Base-by-base conservation (phyloP, 23 red algal species). In the Agarophyton chilense region DNA sequence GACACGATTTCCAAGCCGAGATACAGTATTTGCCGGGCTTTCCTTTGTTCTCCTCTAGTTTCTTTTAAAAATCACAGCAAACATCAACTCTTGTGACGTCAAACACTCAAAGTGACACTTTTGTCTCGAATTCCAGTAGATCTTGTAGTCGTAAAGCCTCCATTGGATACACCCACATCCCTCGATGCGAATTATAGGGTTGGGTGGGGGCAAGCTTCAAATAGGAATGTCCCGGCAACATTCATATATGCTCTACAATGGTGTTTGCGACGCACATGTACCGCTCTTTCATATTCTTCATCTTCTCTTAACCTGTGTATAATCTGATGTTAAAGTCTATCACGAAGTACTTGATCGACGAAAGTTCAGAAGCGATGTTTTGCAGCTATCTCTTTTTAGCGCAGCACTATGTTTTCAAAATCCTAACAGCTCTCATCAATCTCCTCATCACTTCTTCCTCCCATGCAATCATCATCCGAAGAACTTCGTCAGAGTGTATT, bases 361-460 rank as follows among this genome's bases (percentile, higher is more conserved):
- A 61, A 61, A 28, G 19, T 31, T 12, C 56, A 6, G 19, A 61
- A 7, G 19, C 28, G 5, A 31, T 61, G 19, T 17, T 61, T 61
- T 61, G 56, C 56, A 61, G 56, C 56, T n/a, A 61, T 61, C 56
- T 61, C 56, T 31, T 17, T 61, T 6, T 61, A 61, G 56, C 56
- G 56, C 56, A 17, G 19, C 19, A 61, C 19, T 31, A 61, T 10
- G 5, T 6, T n/a, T 61, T 61, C 56, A 17, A 6, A 61, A 8
- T 61, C 56, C 8, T 17, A 61, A 47, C 44, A 47, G 6, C 56
- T n/a, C 28, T 61, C 56, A 61, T 61, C 56, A 28, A 61, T 7
- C 8, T 61, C 56, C 19, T 22, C 56, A 7, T n/a, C 56, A 61
- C 56, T n/a, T 12, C n/a, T 8, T 8, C 8, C 56, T 8, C 56